Evolutionary conservation across 1,139 yeast species (phyloP).

Genomic region (Zygosaccharomyces sapae): DNA sequence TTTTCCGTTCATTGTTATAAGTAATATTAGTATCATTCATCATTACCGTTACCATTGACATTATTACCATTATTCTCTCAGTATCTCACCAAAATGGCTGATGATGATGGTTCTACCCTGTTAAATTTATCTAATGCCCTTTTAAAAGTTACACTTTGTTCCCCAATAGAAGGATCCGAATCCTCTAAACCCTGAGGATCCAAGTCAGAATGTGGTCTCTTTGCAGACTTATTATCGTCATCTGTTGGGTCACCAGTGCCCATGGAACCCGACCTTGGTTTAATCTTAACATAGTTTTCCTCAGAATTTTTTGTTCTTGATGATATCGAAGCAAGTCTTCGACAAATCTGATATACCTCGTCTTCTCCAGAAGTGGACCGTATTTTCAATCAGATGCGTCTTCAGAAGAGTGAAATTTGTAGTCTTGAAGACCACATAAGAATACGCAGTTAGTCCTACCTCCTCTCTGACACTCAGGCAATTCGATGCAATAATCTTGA

Average conservation of each 20-base stretch:
- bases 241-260: conserved; percentile 8
- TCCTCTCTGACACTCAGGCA: conserved; percentile 25
- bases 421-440: conserved; percentile 24
- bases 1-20: no score
- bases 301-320: conserved; percentile 8
- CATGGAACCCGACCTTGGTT: not conserved
- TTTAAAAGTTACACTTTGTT: conserved; percentile 16
- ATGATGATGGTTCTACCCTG: conserved; percentile 16
- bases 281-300: conserved; percentile 4
- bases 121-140: conserved; percentile 19
- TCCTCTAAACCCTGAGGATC: conserved; percentile 8
- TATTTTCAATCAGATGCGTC: conserved; percentile 48
- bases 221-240: conserved; percentile 11
- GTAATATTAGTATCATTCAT: no score
- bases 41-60: not conserved
- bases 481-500: conserved; percentile 47
- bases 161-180: conserved; percentile 4
- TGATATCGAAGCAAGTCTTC: conserved; percentile 23
- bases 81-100: conserved; percentile 18
- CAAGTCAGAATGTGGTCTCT: conserved; percentile 11
- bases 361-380: conserved; percentile 39
- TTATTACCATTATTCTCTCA: conserved; percentile 11
- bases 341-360: conserved; percentile 36
- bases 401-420: conserved; percentile 48
- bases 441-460: conserved; percentile 19